Conservation (phyloP, 148 eudicot species). For the Pharnaceum exiguum region DNA sequence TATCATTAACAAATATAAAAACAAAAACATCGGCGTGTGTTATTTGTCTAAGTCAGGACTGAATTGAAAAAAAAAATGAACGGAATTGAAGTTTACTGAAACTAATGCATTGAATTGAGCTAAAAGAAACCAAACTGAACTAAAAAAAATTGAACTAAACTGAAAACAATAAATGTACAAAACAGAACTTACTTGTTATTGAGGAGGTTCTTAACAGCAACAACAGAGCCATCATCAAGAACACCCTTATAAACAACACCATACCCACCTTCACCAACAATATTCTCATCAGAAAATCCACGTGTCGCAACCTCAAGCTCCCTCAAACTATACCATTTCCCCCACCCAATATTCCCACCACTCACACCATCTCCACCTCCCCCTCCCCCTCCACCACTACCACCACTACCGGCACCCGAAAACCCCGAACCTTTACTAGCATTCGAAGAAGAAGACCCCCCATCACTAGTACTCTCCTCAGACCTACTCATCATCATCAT, state of each 20-base stretch:
- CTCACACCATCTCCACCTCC: too few relatives aligned
- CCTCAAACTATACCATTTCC: slow-evolving; percentile 67
- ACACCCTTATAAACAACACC: slow-evolving; percentile 82
- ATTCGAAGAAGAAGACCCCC: slow-evolving; percentile 43
- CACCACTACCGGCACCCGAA: slow-evolving; percentile 30
- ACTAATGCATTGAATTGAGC: background rate
- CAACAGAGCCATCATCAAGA: slow-evolving; percentile 69
- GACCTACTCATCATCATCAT: slow-evolving; percentile 13
- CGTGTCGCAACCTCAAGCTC: slow-evolving; percentile 77
- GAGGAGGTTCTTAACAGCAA: slow-evolving; percentile 79
- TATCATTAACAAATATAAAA: too few relatives aligned
- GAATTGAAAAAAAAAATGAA: too few relatives aligned
- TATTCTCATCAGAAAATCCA: slow-evolving; percentile 58
- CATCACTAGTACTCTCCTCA: slow-evolving; percentile 30
- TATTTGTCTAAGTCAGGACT: too few relatives aligned
- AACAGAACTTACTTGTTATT: slow-evolving; percentile 64
- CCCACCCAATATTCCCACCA: slow-evolving; percentile 77
- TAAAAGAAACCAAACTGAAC: background rate
- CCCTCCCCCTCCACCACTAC: too few relatives aligned
- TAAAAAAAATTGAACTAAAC: background rate
- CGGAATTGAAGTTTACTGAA: background rate
- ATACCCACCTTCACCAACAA: slow-evolving; percentile 90
- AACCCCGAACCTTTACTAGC: slow-evolving; percentile 42
- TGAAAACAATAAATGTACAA: background rate
- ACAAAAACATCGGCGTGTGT: too few relatives aligned